Base-by-base conservation (phyloP, 208 protist species). In the Novymonas esmeraldas region DNA sequence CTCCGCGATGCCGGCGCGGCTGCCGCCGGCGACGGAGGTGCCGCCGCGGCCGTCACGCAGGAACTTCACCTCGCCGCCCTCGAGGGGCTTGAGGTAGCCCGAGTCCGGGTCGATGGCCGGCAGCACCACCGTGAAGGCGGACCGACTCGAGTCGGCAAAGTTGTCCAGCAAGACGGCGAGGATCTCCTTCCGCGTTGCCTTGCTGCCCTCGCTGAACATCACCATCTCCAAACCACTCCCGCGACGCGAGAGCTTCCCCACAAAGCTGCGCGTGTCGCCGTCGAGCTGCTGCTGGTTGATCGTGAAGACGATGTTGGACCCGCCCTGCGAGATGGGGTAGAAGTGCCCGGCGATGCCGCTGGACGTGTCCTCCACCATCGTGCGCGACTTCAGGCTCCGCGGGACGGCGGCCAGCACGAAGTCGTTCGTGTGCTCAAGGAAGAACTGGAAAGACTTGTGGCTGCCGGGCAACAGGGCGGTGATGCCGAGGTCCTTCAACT, bases 151-250 rank as follows among this genome's bases (percentile, higher is more conserved):
- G 58, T 83, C 78, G 46, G 55, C 62, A 18, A 67, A 64, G 57
- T 67, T 42, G 24, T 73, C 51, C 20, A 83, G 62, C 36, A 65
- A 42, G 16, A 83, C 49, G 7, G 72, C 63, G 0, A 70, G 39
- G n/a, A 83, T 67, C 68, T 83, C 78, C 54, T 79, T 83, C 13
- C 78, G 78, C 0, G 60, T 66, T 3, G 48, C 64, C 58, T 65
- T 69, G 68, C 62, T 59, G 39, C 78, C 78, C 55, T 83, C 78
- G 52, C 78, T 83, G 38, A 68, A 83, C 64, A 83, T 34, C 62
- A 83, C 73, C 63, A 74, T 64, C 72, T 83, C 72, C 46, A 71
- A 10, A 6, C 78, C 72, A 34, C 24, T 44, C 14, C 45, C 51
- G 18, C 78, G 71, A 1, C 68, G 55, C 26, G 72, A 76, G 6